Evolutionary conservation across 352 stramenopile species (phyloP).

Genomic region (Stramenopiles sp.): DNA sequence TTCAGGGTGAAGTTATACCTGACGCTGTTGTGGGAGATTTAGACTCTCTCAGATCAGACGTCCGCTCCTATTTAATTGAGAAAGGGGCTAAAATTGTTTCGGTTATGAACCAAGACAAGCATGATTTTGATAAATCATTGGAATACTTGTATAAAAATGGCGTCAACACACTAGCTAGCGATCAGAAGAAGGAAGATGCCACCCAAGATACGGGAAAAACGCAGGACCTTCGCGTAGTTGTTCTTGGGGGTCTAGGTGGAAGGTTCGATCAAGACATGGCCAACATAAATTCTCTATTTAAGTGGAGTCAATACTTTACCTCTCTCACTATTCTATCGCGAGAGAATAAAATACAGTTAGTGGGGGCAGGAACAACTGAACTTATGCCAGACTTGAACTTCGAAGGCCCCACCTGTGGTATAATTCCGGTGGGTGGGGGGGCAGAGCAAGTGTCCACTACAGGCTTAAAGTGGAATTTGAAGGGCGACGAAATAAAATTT

Average conservation of each 20-base stretch:
- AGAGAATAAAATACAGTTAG: slow-evolving; percentile 57
- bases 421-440: slow-evolving; percentile 63
- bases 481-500: slow-evolving; percentile 39
- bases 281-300: slow-evolving; percentile 69
- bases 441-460: slow-evolving; percentile 53
- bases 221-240: slow-evolving; percentile 42
- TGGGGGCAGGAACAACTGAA: slow-evolving; percentile 39
- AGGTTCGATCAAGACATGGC: slow-evolving; percentile 94
- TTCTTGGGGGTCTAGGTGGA: slow-evolving; percentile 80
- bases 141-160: slow-evolving; percentile 25
- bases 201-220: slow-evolving; percentile 13
- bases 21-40: slow-evolving; percentile 82
- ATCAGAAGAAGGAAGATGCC: slow-evolving; percentile 25
- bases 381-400: slow-evolving; percentile 55
- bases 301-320: slow-evolving; percentile 51
- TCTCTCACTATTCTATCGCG: slow-evolving; percentile 62
- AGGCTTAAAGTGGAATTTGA: slow-evolving; percentile 68
- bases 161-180: background rate
- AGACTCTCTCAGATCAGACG: slow-evolving; percentile 65
- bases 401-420: slow-evolving; percentile 71
- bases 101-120: slow-evolving; percentile 63
- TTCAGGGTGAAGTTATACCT: slow-evolving; percentile 31
- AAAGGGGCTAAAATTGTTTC: slow-evolving; percentile 38
- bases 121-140: slow-evolving; percentile 82
- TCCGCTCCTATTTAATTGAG: no score